Evolutionary conservation across 2,329 filamentous ascomycete genomes (phyloP).

Genomic region (Raffaelea albimanens): DNA sequence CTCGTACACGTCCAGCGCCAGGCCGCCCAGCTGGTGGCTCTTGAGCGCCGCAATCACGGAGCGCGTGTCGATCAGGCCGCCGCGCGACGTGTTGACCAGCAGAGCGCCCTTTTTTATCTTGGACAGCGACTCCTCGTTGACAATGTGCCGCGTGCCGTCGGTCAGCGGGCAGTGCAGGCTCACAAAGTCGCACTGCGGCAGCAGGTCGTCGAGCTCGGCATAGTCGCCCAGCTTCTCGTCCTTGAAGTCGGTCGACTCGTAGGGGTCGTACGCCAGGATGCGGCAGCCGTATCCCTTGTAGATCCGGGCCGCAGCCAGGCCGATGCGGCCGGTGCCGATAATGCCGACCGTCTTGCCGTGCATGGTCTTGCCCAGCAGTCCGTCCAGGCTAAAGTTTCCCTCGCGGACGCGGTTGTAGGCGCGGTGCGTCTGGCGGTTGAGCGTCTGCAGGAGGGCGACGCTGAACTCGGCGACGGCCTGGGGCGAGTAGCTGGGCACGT

Average conservation of each 20-base stretch:
- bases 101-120: conserved; percentile 51
- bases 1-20: conserved; percentile 62
- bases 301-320: conserved; percentile 50
- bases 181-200: conserved; percentile 49
- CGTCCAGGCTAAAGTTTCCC: conserved; percentile 58
- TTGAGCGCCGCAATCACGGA: conserved; percentile 54
- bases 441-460: conserved; percentile 56
- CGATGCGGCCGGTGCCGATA: conserved; percentile 57
- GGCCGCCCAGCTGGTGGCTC: conserved; percentile 45
- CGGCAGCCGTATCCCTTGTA: conserved; percentile 56
- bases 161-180: conserved; percentile 59
- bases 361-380: conserved; percentile 52
- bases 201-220: conserved; percentile 41
- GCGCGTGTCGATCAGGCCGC: conserved; percentile 51
- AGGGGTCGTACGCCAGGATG: conserved; percentile 53
- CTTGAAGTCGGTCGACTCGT: conserved; percentile 35
- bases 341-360: conserved; percentile 58
- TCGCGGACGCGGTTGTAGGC: conserved; percentile 60
- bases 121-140: conserved; percentile 42
- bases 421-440: conserved; percentile 59
- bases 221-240: conserved; percentile 37
- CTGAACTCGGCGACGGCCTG: conserved; percentile 63
- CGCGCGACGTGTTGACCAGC: conserved; percentile 60
- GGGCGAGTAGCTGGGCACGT: conserved; percentile 59
- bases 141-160: conserved; percentile 48